These are phyloP conservation scores for Epichloe glyceriae DNA, from an alignment of 2,329 filamentous ascomycete species.

Conservation along the genomic window DNA sequence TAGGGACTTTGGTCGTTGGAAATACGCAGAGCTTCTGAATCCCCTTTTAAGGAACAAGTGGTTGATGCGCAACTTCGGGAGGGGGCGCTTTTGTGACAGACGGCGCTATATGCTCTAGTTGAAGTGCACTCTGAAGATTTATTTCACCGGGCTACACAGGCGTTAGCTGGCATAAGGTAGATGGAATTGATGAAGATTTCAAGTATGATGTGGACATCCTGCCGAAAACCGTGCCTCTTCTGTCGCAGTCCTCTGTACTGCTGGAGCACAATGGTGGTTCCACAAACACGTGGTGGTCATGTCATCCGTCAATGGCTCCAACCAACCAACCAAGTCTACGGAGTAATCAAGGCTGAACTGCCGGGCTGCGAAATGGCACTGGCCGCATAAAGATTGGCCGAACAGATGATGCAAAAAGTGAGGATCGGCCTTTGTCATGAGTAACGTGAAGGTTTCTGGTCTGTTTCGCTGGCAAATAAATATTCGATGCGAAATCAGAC, in stretches of 20 bases:
- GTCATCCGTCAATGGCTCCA: not conserved
- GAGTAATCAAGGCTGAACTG: no score
- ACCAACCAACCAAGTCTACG: no score
- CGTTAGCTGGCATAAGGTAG: constrained; percentile 11
- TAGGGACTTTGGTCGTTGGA: constrained; percentile 1
- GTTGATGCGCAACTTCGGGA: not conserved
- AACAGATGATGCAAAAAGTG: no score
- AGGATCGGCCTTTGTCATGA: no score
- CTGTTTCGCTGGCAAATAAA: no score
- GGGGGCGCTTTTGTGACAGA: not conserved
- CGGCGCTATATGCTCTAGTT: not conserved
- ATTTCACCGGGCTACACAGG: constrained; percentile 2
- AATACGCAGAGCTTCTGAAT: not conserved
- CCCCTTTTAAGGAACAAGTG: not conserved
- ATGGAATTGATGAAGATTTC: constrained; percentile 9
- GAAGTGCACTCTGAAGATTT: not conserved
- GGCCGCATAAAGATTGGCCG: no score
- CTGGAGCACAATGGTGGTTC: not conserved
- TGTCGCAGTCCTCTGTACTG: not conserved
- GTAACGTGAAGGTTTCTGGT: no score
- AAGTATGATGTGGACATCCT: not conserved
- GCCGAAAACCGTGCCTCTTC: not conserved
- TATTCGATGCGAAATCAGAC: no score
- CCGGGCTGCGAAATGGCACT: no score
- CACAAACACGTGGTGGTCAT: constrained; percentile 2